Conservation (phyloP, 768 basidiomycete species). For the Galerina marginata region DNA sequence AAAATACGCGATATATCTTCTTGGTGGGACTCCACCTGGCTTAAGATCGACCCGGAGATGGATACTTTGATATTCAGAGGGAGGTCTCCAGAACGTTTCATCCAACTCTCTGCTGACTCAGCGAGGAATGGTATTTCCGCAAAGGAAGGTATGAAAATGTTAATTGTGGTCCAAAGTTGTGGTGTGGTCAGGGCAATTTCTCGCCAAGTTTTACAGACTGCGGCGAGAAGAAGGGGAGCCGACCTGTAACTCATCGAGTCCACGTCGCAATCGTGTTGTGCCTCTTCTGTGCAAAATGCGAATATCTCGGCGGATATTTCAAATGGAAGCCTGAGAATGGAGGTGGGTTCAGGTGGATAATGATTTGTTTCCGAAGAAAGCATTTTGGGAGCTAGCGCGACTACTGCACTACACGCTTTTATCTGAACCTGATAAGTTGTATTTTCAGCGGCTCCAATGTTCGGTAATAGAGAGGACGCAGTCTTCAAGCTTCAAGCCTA, state of each 20-base stretch:
- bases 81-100: not conserved
- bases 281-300: no score
- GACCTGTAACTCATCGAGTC: not conserved
- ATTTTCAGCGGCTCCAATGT: no score
- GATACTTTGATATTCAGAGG: not conserved
- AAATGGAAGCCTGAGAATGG: no score
- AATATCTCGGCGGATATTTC: no score
- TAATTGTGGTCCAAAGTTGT: not conserved
- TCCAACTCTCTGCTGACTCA: not conserved
- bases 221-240: not conserved
- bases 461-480: no score
- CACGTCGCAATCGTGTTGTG: no score
- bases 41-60: not conserved
- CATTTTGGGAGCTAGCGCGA: no score
- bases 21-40: not conserved
- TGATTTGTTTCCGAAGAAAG: no score
- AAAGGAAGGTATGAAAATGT: not conserved
- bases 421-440: no score
- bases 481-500: no score
- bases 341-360: no score
- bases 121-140: not conserved
- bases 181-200: not conserved
- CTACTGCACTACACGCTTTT: no score
- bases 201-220: not conserved
- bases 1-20: not conserved